Base-by-base conservation (phyloP, 805 yeast genomes). In the Deakozyma indianensis region DNA sequence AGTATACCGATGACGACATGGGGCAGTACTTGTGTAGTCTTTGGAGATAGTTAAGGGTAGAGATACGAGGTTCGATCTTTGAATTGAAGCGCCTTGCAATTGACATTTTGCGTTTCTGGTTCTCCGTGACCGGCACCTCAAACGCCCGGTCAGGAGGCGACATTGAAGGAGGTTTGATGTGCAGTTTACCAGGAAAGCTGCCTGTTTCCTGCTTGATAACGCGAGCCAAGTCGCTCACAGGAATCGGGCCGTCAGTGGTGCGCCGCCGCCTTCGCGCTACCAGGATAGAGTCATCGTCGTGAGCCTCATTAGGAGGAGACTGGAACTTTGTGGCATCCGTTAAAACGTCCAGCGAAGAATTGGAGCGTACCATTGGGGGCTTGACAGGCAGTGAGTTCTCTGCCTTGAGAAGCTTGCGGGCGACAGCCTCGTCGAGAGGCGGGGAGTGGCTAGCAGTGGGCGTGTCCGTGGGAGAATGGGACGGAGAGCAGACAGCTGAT, bases 21-120 rank as follows among this genome's bases (percentile, higher is more conserved):
- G 62, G 61, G 48, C 70, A 66, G 52, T 65, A 66, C 42, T 64
- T 59, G 46, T 66, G 65, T 42, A 65, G 52, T 27, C 70, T 59
- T 18, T 46, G 48, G 25, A 66, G 49, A 47, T 66, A 66, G 41
- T 55, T 54, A 25, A 43, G 46, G 11, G 65, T 47, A 9, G 63
- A 49, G 23, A 66, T 56, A 3, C 43, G 53, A 1, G 65, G 64
- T 5, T 56, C 53, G 16, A 52, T 41, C 41, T 60, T 60, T 14
- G 62, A 58, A 54, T 56, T 57, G 49, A 60, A 60, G 41, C 64
- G 50, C 16, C 58, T 48, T 3, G 62, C 50, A 22, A 60, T 20
- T 14, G 38, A 32, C 4, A 32, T 5, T n/a, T 32, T 55, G 21
- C 47, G 7, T 18, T 22, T 23, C 20, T 18, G 22, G 23, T 22